Evolutionary conservation across 2,329 filamentous ascomycete genomes (phyloP).

Genomic region (Aureobasidium mangrovei): DNA sequence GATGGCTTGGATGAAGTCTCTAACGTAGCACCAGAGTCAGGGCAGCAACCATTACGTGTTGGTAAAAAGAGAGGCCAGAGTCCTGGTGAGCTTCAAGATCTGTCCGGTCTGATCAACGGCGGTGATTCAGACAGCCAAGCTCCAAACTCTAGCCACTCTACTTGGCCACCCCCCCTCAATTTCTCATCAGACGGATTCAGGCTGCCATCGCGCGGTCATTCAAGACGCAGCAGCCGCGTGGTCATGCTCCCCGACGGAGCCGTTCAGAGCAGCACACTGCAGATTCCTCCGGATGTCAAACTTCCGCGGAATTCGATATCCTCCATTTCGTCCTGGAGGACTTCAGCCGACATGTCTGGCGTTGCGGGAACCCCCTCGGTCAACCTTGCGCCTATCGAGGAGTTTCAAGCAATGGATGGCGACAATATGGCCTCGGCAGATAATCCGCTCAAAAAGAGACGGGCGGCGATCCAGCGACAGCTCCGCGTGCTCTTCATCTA

Average conservation of each 20-base stretch:
- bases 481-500: constrained; percentile 68
- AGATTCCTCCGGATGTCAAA: neutral
- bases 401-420: neutral
- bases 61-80: neutral
- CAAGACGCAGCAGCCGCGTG: constrained; percentile 11
- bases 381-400: constrained; percentile 8
- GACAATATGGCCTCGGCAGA: constrained; percentile 6
- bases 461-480: constrained; percentile 52
- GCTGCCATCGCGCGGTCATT: neutral
- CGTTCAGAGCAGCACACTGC: neutral
- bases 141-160: neutral
- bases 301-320: neutral
- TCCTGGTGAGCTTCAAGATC: constrained; percentile 1
- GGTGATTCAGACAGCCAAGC: neutral
- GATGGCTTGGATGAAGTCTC: neutral
- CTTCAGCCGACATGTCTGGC: neutral
- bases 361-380: neutral
- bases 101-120: neutral
- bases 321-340: constrained; percentile 7
- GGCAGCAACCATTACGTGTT: neutral
- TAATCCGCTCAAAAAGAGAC: constrained; percentile 18
- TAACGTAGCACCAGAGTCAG: no score
- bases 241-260: neutral
- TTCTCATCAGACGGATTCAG: neutral
- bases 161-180: neutral